Base-by-base conservation (phyloP, 2,329 filamentous ascomycete species). In the Aspergillus calidoustus region DNA sequence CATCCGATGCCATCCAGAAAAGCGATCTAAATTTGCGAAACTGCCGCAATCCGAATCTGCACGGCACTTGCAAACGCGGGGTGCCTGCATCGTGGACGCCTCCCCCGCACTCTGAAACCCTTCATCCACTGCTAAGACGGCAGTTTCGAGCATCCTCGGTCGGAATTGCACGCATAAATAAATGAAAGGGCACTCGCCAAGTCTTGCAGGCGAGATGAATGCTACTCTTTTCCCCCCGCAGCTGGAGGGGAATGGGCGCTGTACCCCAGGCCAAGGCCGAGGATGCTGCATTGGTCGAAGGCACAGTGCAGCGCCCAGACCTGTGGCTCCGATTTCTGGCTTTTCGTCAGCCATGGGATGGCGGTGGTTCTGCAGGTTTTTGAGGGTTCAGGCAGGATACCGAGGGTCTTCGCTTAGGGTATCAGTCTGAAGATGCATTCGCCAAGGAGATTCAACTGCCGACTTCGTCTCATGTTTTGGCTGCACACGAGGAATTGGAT, bases 161-260 rank as follows among this genome's bases (percentile, higher is more conserved):
- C 9, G 2, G 31, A 17, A 19, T n/a, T 17, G 11, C 11, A 15
- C n/a, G 25, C 8, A 38, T 49, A 30, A 31, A 34, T 48, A 49
- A 22, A 43, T 19, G 22, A 38, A 41, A 28, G 38, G 11, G 31
- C 11, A 19, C 15, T 28, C 30, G 54, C 54, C 54, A 56, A 56
- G 54, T 56, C 46, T 9, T 56, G 54, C 54, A 56, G 22, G 46
- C 19, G 15, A 19, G 22, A 41, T 31, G 22, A 41, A 56, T 56
- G 54, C 30, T 41, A 49, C 54, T 49, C 30, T n/a, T 7, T 19
- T 17, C 13, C 3, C 15, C 3, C 7, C 19, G 30, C 19, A 13
- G 48, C 13, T 56, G 54, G 44, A 43, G 9, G 31, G n/a, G 1
- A 15, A 44, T 28, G 8, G 9, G 46, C 15, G 19, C 46, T 25